Evolutionary conservation across 345 rosid species (phyloP), one percentile per base, ranked within the genome.

Genomic region (Linum trigynum): DNA sequence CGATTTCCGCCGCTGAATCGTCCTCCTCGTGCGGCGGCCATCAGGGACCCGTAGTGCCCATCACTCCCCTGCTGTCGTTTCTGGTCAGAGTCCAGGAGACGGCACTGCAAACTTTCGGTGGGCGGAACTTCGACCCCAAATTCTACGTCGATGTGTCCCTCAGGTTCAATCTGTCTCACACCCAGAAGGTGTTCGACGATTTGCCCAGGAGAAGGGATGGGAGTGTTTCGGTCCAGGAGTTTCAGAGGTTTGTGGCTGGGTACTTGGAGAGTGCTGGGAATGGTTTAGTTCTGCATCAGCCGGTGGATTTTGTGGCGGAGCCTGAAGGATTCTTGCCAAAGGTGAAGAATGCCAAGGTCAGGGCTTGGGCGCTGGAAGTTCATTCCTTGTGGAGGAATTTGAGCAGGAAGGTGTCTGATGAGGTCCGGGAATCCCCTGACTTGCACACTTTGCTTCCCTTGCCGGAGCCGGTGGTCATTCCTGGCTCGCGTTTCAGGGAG

Each of bases 401-500:
- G 72, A 82, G 86, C 63, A 61, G 86, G 76, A 78, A 65, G 67
- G 82, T 87, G 38, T 81, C 97, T 4, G 74, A 61, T 43, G 74
- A 84, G 2, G 92, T 87, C 1, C 67, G 14, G 51, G 72, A 80
- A 63, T 76, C 57, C 10, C 86, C 92, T 2, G 88, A 84, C 4
- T 68, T 72, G 62, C 95, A 94, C 69, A 90, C 96, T 64, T 69
- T 94, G 76, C 83, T 94, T 38, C 87, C 90, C 40, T 75, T 94
- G 79, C 92, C 97, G 11, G 78, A 71, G 70, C 77, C 85, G 55
- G 78, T 78, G 48, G 64, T 94, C 2, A 69, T 94, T 15, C 96
- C 97, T 16, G 99, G 99, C 6, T 88, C 95, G 16, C 80, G 99
- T 57, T 94, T 94, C 62, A 69, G 83, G 57, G 97, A 90, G 77